Evolutionary conservation across 2,329 filamentous ascomycete genomes (phyloP).

Genomic region (Nakataea oryzae): DNA sequence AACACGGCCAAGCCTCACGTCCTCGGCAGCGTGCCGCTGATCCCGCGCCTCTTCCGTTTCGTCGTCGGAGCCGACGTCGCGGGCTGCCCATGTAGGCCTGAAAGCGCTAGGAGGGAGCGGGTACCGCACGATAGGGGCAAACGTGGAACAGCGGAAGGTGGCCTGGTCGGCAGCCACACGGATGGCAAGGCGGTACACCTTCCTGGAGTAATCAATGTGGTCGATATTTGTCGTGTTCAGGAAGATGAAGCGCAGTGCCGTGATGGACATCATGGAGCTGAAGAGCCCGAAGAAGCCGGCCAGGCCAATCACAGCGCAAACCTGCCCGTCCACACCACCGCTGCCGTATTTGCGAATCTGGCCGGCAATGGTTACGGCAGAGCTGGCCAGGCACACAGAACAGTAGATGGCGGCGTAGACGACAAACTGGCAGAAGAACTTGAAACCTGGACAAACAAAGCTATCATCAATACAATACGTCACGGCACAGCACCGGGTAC

Average conservation of each 20-base stretch:
- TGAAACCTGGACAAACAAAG: constrained; percentile 48
- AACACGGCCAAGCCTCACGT: not conserved
- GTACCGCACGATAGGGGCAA: constrained; percentile 8
- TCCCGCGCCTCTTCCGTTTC: not conserved
- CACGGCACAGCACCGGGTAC: not conserved
- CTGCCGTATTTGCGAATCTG: constrained; percentile 30
- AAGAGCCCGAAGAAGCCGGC: constrained; percentile 72
- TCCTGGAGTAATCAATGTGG: constrained; percentile 49
- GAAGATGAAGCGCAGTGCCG: constrained; percentile 58
- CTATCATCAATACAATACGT: not conserved
- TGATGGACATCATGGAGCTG: constrained; percentile 63
- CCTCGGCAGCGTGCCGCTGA: not conserved
- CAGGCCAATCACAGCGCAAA: constrained; percentile 57
- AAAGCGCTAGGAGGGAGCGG: constrained; percentile 5
- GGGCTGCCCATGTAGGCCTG: not conserved
- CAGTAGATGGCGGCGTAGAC: constrained; percentile 63
- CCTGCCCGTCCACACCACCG: constrained; percentile 40
- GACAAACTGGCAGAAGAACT: constrained; percentile 86
- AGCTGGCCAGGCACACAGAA: constrained; percentile 49
- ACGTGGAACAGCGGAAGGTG: not conserved
- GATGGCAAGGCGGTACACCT: constrained; percentile 65
- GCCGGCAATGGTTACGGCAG: constrained; percentile 48
- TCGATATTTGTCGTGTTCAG: constrained; percentile 81
- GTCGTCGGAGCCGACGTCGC: constrained; percentile 3
- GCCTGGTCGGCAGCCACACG: constrained; percentile 31